Evolutionary conservation across 345 rosid genomes (phyloP).

Genomic region (Conringia planisiliqua): DNA sequence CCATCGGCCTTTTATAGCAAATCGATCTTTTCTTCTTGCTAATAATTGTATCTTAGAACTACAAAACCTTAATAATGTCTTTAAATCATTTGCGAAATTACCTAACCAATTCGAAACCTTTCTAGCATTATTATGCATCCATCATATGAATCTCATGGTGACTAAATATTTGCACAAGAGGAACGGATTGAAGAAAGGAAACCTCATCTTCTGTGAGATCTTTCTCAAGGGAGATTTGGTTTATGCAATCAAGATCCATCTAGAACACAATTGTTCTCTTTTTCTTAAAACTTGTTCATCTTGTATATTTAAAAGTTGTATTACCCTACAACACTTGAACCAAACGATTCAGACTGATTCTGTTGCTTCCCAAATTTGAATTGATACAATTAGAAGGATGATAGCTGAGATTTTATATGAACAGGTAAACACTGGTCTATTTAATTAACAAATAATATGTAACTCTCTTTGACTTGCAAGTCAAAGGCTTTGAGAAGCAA

Average conservation of each 20-base stretch:
- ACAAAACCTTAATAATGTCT: background rate
- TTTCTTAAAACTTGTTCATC: too few species aligned
- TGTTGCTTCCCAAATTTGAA: background rate
- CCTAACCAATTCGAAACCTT: too few species aligned
- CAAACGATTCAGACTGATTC: background rate
- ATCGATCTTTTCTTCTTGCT: background rate
- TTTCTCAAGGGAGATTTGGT: too few species aligned
- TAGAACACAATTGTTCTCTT: too few species aligned
- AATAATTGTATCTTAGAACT: background rate
- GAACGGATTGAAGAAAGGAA: too few species aligned
- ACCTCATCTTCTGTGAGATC: too few species aligned
- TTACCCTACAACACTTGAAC: background rate
- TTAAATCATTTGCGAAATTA: too few species aligned
- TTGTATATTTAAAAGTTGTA: background rate
- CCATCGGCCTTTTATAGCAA: background rate
- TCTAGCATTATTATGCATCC: too few species aligned
- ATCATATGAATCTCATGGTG: too few species aligned
- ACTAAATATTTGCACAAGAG: too few species aligned
- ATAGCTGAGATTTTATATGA: background rate
- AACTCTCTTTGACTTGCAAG: background rate
- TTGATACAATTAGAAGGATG: background rate
- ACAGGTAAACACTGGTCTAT: background rate
- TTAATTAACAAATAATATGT: background rate
- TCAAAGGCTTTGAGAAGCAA: slow-evolving; percentile 10
- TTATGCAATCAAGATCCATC: too few species aligned